These are phyloP conservation scores for Coemansia sp. DNA, from an alignment of 371 early-diverging fungal genomes.

Conservation along the genomic window DNA sequence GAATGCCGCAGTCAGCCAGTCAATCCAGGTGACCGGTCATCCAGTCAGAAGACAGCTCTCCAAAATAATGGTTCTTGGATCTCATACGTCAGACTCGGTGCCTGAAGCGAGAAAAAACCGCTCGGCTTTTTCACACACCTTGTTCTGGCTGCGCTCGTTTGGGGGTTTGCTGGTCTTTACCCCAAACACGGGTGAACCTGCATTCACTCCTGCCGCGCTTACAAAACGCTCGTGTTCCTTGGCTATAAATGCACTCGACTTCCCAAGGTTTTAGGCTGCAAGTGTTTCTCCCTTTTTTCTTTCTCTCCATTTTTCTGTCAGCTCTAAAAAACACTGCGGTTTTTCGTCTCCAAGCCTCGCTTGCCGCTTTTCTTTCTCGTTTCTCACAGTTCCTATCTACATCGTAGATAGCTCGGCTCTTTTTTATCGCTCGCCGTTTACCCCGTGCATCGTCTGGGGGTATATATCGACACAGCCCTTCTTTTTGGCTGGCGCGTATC, in stretches of 20 bases:
- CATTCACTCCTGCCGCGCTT: conserved; percentile 1
- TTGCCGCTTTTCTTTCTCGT: not conserved
- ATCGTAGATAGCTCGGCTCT: not conserved
- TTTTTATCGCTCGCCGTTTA: too few relatives aligned
- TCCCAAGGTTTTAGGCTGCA: conserved; percentile 2
- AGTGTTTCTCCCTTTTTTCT: not conserved
- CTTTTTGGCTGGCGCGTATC: not conserved
- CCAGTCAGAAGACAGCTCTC: too few relatives aligned
- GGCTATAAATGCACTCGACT: not conserved
- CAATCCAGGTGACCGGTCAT: too few relatives aligned
- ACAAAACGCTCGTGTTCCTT: not conserved
- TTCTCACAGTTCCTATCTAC: not conserved
- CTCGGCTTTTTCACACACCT: too few relatives aligned
- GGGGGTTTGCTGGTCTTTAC: not conserved
- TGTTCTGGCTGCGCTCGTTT: too few relatives aligned
- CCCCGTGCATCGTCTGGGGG: not conserved
- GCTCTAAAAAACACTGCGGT: not conserved
- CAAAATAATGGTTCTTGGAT: too few relatives aligned
- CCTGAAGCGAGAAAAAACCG: too few relatives aligned
- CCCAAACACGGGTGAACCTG: conserved; percentile 10
- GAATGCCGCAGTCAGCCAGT: too few relatives aligned
- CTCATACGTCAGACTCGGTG: too few relatives aligned
- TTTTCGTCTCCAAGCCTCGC: not conserved
- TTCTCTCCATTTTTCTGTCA: not conserved
- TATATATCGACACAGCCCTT: not conserved